These are phyloP conservation scores for Allium fistulosum DNA, from an alignment of 106 monocot species.

Conservation along the genomic window DNA sequence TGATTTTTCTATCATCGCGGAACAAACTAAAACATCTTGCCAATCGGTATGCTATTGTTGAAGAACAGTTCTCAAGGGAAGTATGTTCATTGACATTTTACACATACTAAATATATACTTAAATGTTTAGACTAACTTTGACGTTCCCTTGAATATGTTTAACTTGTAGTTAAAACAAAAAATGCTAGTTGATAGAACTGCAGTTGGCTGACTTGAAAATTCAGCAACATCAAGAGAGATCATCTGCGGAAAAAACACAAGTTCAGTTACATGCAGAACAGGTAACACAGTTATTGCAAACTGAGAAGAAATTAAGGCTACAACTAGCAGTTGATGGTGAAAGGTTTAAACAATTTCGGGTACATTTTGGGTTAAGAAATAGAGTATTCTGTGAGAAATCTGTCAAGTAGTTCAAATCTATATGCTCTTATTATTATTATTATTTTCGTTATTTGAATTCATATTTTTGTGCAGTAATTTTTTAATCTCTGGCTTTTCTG, in stretches of 20 bases:
- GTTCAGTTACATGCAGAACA: conserved; percentile 76
- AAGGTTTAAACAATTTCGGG: conserved; percentile 96
- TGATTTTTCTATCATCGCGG: no score
- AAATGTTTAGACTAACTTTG: conserved; percentile 5
- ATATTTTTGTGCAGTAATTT: no score
- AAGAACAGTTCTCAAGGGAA: conserved; percentile 78
- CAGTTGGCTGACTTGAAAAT: conserved; percentile 89
- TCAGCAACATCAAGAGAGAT: conserved; percentile 80
- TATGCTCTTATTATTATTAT: no score
- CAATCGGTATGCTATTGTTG: conserved; percentile 74
- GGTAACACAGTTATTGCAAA: conserved; percentile 65
- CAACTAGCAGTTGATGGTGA: conserved; percentile 86
- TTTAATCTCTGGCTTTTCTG: no score
- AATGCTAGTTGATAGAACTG: conserved; percentile 72
- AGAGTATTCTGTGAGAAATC: no score
- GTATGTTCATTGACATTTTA: conserved; percentile 18
- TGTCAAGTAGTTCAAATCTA: no score
- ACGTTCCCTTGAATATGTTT: conserved; percentile 11
- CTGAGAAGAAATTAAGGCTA: conserved; percentile 70
- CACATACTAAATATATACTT: neutral
- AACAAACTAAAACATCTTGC: conserved; percentile 81
- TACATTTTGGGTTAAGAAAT: conserved; percentile 20
- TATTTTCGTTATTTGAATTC: no score
- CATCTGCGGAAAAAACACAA: conserved; percentile 76
- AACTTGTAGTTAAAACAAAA: conserved; percentile 77